A percentile compares a stretch with the other conserved stretches of the same genome.
These are phyloP conservation scores for Fraxinus nigra DNA, from an alignment of 305 asterid genomes.

Conservation along the genomic window DNA sequence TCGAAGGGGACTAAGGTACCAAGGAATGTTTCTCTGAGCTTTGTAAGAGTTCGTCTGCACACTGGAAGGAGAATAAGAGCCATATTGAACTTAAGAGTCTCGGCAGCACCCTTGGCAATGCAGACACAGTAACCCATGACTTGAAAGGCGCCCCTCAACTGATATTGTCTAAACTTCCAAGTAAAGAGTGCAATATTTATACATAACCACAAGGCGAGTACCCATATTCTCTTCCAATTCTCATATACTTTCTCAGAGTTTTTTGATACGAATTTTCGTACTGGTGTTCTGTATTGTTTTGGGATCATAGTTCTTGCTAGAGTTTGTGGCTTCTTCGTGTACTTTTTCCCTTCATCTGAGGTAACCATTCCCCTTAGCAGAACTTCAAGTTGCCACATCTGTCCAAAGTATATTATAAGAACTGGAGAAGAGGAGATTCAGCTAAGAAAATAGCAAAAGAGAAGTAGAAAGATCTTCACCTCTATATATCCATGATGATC, in stretches of 20 bases:
- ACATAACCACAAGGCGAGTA: constrained; percentile 51
- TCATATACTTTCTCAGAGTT: constrained; percentile 49
- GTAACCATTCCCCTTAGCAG: constrained; percentile 66
- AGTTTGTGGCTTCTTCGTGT: constrained; percentile 33
- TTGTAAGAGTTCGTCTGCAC: constrained; percentile 72
- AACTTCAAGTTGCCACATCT: constrained; percentile 93
- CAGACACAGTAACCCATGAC: constrained; percentile 81
- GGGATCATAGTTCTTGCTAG: constrained; percentile 90
- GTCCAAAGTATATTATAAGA: not conserved
- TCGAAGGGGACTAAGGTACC: constrained; percentile 67
- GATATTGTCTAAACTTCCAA: constrained; percentile 55
- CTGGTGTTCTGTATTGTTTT: constrained; percentile 56
- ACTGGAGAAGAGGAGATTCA: not conserved
- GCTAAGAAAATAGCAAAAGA: not conserved
- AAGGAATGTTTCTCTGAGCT: constrained; percentile 66
- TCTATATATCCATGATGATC: constrained; percentile 80
- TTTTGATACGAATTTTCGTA: constrained; percentile 58
- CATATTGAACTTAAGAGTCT: constrained; percentile 84
- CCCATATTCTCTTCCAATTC: constrained; percentile 68
- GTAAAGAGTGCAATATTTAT: constrained; percentile 50
- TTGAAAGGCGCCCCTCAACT: constrained; percentile 43
- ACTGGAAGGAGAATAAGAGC: constrained; percentile 84
- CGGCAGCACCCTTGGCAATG: constrained; percentile 83
- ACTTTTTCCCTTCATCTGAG: constrained; percentile 33
- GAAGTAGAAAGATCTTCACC: constrained; percentile 32